Evolutionary conservation across 257 asterid species (phyloP).

Genomic region (Solanum neorickii): DNA sequence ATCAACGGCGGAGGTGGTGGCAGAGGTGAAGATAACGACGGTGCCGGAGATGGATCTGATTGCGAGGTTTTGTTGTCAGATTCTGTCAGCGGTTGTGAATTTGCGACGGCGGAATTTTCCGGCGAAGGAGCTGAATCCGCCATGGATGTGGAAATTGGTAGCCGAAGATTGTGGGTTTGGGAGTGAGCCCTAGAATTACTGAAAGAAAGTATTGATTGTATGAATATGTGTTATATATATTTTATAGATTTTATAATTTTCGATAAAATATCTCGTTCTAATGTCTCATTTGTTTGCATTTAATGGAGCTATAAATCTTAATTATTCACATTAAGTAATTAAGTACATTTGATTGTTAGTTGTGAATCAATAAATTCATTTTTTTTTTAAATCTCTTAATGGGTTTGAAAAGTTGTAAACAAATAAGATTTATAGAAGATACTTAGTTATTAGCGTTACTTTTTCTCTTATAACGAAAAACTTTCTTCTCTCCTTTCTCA

Average conservation of each 20-base stretch:
- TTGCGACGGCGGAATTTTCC: constrained; percentile 26
- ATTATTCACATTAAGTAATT: too few relatives aligned
- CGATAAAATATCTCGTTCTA: not conserved
- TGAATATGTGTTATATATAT: not conserved
- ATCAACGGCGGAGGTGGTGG: constrained; percentile 44
- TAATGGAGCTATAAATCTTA: too few relatives aligned
- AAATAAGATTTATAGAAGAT: too few relatives aligned
- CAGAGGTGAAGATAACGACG: constrained; percentile 19
- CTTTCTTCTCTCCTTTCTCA: too few relatives aligned
- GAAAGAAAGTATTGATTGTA: not conserved
- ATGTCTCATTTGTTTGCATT: too few relatives aligned
- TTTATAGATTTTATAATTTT: not conserved
- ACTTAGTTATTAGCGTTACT: too few relatives aligned
- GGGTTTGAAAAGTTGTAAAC: too few relatives aligned
- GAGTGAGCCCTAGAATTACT: not conserved
- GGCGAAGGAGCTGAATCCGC: constrained; percentile 46
- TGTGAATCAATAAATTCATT: too few relatives aligned
- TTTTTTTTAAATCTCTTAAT: too few relatives aligned
- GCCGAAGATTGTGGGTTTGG: not conserved
- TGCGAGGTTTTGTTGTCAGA: constrained; percentile 20
- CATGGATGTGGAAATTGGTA: constrained; percentile 19
- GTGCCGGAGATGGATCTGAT: constrained; percentile 14
- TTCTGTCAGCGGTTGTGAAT: constrained; percentile 12
- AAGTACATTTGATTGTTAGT: too few relatives aligned
- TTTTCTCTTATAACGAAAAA: too few relatives aligned